Base-by-base conservation (phyloP, 1,139 yeast genomes). In the Yamadazyma triangularis region DNA sequence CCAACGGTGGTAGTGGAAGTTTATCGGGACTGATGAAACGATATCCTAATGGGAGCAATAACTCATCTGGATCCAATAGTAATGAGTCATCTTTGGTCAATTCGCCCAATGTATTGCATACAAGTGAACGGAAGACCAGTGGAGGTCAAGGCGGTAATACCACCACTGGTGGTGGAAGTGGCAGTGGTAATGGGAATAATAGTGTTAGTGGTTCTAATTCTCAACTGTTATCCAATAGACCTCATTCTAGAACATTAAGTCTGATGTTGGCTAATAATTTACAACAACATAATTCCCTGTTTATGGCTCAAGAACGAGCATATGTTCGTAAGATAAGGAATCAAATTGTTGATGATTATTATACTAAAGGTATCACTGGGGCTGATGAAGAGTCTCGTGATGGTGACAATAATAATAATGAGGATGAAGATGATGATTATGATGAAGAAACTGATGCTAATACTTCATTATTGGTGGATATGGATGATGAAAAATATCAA, bases 271-370 rank as follows among this genome's bases (percentile, higher is more conserved):
- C 48, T 3, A 33, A 36, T 27, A 44, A 44, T 31, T 35, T 44
- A 36, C 53, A 50, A 25, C 50, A 48, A 29, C 47, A 44, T 24
- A 58, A 60, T 25, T 41, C 53, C 25, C 74, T 64, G 43, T 75
- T 73, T 47, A 57, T 68, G 29, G 76, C 79, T 2, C 91, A 84
- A 47, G 94, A 85, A 51, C 70, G 73, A 45, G 76, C 79, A 0
- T 85, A 85, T 50, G 54, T 85, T 33, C 72, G 73, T 36, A 76
- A 77, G 48, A 73, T 85, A 47, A 70, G 75, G 34, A 79, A 79
- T 43, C 83, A 77, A 44, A 58, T 69, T 28, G 73, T 64, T 9
- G 87, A 84, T 50, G 94, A 83, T 43, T 81, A 79, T 48, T 77
- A 78, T 46, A 78, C 83, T 4, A 75, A 76, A 42, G 82, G 81